Base-by-base conservation (phyloP, 2,329 filamentous ascomycete genomes). In the Pseudogymnoascus sp. region DNA sequence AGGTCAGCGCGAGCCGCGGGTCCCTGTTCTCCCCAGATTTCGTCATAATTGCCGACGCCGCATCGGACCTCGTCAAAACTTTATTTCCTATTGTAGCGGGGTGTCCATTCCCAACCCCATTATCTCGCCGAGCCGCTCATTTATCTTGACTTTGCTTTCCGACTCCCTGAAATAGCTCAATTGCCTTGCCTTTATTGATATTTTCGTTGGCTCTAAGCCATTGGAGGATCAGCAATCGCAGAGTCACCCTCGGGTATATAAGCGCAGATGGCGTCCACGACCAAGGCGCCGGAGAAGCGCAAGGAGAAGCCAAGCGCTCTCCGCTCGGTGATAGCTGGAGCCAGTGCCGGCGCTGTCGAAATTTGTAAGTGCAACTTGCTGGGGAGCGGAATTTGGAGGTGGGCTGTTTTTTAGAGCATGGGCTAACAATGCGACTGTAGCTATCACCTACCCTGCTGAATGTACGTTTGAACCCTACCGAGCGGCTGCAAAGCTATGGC, bases 401-500 rank as follows among this genome's bases (percentile, higher is more conserved):
- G 33, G 38, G n/a, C 58, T 15, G 12, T 15, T 43, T 61, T 22
- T 64, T 80, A 79, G 57, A 57, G 22, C 50, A 37, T 61, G 15
- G 30, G 20, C 59, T 61, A 37, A 57, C 35, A 41, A 30, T 43
- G 20, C 36, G 43, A 14, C 28, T 37, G 25, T 61, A 87, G 84
- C 91, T 64, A 95, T 96, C 69, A 96, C 92, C 65, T 97, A 96
- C 75, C 92, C 92, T 61, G 91, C 91, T 70, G 92, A 97, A 76
- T 96, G 89, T 91, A 84, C 68, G 82, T 75, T 12, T 18, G 47
- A 33, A 53, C 47, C 47, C 47, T 7, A 18, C n/a, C 28, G 47
- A 53, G 47, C n/a, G n/a, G 15, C 47, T 18, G 47, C 47, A 15
- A 50, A 50, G 7, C 14, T 50, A 50, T 50, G 4, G n/a, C n/a